Conservation (phyloP, 2,329 filamentous ascomycete genomes). For the Byssothecium circinans region DNA sequence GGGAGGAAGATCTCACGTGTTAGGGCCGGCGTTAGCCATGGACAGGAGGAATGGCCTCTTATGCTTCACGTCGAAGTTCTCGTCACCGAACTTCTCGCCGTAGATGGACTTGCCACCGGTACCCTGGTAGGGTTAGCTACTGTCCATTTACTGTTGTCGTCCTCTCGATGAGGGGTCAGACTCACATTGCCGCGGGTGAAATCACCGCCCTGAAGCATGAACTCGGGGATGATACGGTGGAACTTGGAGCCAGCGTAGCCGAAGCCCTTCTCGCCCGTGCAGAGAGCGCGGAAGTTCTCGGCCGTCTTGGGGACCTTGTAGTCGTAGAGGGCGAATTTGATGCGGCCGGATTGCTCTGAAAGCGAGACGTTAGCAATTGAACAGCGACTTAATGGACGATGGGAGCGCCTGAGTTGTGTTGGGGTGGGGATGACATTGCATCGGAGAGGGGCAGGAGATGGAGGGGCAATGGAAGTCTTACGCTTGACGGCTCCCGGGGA, state of each 20-base stretch:
- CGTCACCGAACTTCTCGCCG: constrained; percentile 89
- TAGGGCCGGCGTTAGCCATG: constrained; percentile 94
- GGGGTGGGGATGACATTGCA: background rate
- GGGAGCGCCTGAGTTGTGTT: constrained; percentile 7
- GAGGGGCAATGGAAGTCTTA: constrained; percentile 50
- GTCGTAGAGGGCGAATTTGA: constrained; percentile 88
- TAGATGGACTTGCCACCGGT: constrained; percentile 94
- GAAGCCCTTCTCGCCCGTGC: constrained; percentile 77
- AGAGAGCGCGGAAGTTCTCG: constrained; percentile 82
- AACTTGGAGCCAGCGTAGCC: constrained; percentile 82
- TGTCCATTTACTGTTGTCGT: background rate
- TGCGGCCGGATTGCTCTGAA: constrained; percentile 72
- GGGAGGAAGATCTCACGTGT: constrained; percentile 64
- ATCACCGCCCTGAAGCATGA: constrained; percentile 97
- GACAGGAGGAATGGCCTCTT: constrained; percentile 75
- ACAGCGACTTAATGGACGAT: constrained; percentile 5
- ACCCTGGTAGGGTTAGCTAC: constrained; percentile 58
- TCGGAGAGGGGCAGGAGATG: constrained; percentile 12
- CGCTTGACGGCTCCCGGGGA: constrained; percentile 55
- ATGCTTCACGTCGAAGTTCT: constrained; percentile 85
- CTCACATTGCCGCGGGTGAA: constrained; percentile 90
- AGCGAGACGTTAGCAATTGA: constrained; percentile 23
- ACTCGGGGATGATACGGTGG: constrained; percentile 89
- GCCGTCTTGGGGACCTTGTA: constrained; percentile 85
- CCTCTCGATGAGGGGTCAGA: too few species aligned